Conservation (phyloP, 371 early-diverging fungal genomes). For the Conidiobolus incongruus region DNA sequence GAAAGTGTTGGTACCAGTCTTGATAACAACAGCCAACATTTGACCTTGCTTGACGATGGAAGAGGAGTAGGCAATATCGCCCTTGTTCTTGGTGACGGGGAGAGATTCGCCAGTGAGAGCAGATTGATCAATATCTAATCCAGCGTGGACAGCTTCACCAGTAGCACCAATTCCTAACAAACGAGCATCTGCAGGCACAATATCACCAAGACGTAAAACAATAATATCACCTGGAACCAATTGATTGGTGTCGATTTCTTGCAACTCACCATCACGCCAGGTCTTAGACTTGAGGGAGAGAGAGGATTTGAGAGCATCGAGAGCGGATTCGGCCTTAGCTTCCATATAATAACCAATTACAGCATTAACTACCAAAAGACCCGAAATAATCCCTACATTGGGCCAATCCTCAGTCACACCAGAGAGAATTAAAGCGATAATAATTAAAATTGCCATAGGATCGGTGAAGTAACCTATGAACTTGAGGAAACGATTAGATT, state of each 20-base stretch:
- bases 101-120: conserved; percentile 91
- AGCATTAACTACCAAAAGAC: conserved; percentile 67
- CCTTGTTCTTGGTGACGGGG: conserved; percentile 60
- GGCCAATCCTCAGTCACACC: conserved; percentile 47
- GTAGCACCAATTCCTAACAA: conserved; percentile 66
- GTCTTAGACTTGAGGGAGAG: conserved; percentile 45
- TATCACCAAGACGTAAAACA: conserved; percentile 77
- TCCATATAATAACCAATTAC: conserved; percentile 76
- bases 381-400: conserved; percentile 55
- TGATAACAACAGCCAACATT: too few relatives aligned
- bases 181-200: conserved; percentile 78
- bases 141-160: conserved; percentile 51
- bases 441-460: conserved; percentile 72
- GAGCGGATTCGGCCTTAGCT: too few relatives aligned
- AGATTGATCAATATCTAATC: conserved; percentile 58
- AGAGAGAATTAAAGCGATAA: conserved; percentile 47
- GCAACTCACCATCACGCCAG: conserved; percentile 55
- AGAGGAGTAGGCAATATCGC: conserved; percentile 63
- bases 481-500: conserved; percentile 63
- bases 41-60: conserved; percentile 70
- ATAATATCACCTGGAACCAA: conserved; percentile 79
- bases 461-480: too few relatives aligned
- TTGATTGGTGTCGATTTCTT: conserved; percentile 50
- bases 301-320: conserved; percentile 64
- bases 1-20: conserved; percentile 61